Evolutionary conservation across 495 filamentous ascomycete genomes (phyloP), one percentile per base, ranked within the genome.

Genomic region (Talaromyces nanjingensis): DNA sequence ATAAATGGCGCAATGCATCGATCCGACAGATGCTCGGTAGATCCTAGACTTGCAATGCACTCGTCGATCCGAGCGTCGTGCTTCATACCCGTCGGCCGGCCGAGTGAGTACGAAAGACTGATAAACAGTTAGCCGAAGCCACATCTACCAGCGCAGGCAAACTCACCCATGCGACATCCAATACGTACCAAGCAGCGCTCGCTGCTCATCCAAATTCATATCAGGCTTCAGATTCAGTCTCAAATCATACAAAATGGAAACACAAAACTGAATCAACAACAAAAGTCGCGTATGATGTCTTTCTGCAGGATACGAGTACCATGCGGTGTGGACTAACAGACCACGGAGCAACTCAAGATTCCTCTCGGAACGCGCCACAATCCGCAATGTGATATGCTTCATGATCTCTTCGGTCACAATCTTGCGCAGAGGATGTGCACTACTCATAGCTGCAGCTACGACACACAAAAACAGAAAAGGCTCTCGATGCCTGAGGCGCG

Each of bases 391-490:
- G 54, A 70, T 57, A 20, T 70, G 69, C 37, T 67, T 67, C 63
- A 68, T 68, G 12, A 70, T 67, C 59, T 70, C 69, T 42, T 70
- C 69, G 6, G 57, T 33, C 24, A 70, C 58, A 11, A 29, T 60
- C 57, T 63, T 59, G 63, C 65, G 63, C 25, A 70, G 63, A 59
- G 65, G 63, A 27, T 66, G 66, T 14, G 54, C 31, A 63, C 63
- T 68, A 45, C 66, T 62, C 20, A 70, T 67, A 9, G 66, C 65
- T 52, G 66, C 69, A 22, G 63, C 54, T 42, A 70, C 63, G 24
- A 70, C 34, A 42, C 65, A 68, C 24, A 68, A 58, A 57, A 70
- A 70, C 22, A 70, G 65, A 52, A 70, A 70, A 24, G 69, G 66
- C 29, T 67, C 60, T 47, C 53, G 65, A 8, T 58, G 16, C 8